Percentiles rank a stretch among this genome's conserved stretches.
These are phyloP conservation scores for Suillus fuscotomentosus DNA, from an alignment of 768 basidiomycete species.

Conservation along the genomic window DNA sequence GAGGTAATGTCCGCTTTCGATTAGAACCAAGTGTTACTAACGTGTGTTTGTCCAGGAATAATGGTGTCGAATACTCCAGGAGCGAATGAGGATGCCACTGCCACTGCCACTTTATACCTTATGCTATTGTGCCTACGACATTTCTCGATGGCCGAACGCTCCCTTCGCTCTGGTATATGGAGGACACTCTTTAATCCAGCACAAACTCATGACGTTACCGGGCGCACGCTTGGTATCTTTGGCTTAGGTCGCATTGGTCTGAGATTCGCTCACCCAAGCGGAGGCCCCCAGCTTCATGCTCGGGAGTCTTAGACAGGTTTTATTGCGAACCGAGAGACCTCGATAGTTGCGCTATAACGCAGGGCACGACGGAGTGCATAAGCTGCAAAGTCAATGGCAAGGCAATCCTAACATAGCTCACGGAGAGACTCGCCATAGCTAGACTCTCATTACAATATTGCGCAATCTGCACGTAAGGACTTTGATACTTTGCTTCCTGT, in stretches of 20 bases:
- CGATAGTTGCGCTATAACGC: no score
- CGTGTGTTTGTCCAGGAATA: slow-evolving; percentile 46
- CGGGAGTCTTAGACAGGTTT: no score
- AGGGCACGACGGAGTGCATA: no score
- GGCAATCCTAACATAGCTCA: no score
- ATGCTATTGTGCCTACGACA: slow-evolving; percentile 71
- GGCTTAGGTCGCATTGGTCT: slow-evolving; percentile 72
- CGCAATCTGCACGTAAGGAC: no score
- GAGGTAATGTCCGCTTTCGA: slow-evolving; percentile 41
- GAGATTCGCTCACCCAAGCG: slow-evolving; percentile 50
- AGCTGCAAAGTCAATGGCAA: no score
- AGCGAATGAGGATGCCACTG: slow-evolving; percentile 86
- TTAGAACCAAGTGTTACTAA: background rate
- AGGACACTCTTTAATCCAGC: slow-evolving; percentile 48
- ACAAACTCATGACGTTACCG: slow-evolving; percentile 57
- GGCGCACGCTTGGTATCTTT: slow-evolving; percentile 63
- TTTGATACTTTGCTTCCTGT: no score
- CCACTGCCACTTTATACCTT: slow-evolving; percentile 77
- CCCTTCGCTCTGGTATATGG: slow-evolving; percentile 51
- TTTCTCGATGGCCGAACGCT: slow-evolving; percentile 58
- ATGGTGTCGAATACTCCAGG: slow-evolving; percentile 80
- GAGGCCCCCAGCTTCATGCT: background rate
- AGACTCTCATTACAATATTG: no score
- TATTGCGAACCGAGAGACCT: no score
- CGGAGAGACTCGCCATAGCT: no score